Conservation (phyloP, 164 flowering plant species). For the Annona cherimola region DNA sequence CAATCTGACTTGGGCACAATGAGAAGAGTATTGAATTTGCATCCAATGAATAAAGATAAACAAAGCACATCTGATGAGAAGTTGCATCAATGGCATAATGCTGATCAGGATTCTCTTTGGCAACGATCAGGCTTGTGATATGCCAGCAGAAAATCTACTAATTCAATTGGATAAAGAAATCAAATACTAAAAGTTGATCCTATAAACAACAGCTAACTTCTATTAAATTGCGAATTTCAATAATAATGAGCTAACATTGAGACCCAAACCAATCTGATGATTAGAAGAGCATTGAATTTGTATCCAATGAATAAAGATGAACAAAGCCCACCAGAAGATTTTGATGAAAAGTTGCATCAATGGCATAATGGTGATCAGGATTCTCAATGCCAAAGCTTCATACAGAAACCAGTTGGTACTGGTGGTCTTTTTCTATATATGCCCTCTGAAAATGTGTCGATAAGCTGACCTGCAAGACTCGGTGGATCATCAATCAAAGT, state of each 20-base stretch:
- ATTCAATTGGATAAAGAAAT: too few relatives aligned
- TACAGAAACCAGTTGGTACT: not conserved
- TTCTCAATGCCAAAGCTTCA: slow-evolving; percentile 7
- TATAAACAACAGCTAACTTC: too few relatives aligned
- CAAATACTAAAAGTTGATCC: too few relatives aligned
- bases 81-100: too few relatives aligned
- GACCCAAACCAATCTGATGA: slow-evolving; percentile 7
- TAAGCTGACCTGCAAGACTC: slow-evolving; percentile 10
- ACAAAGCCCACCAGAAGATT: slow-evolving; percentile 8
- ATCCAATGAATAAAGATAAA: slow-evolving; percentile 8
- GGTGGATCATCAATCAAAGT: slow-evolving; percentile 12
- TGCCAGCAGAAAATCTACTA: too few relatives aligned
- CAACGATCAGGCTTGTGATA: too few relatives aligned
- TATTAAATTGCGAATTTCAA: too few relatives aligned
- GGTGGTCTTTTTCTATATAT: slow-evolving; percentile 3
- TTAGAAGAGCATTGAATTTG: slow-evolving; percentile 6
- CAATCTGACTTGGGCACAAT: slow-evolving; percentile 10
- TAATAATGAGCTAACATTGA: not conserved
- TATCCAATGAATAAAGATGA: slow-evolving; percentile 7
- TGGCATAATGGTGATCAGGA: not conserved
- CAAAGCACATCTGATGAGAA: slow-evolving; percentile 7
- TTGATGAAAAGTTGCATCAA: not conserved
- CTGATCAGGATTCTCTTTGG: too few relatives aligned
- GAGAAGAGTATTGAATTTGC: slow-evolving; percentile 5
- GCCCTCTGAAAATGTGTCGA: slow-evolving; percentile 6